These are phyloP conservation scores for Sphaerostilbella broomeana DNA, from an alignment of 2,329 filamentous ascomycete species.

Conservation along the genomic window DNA sequence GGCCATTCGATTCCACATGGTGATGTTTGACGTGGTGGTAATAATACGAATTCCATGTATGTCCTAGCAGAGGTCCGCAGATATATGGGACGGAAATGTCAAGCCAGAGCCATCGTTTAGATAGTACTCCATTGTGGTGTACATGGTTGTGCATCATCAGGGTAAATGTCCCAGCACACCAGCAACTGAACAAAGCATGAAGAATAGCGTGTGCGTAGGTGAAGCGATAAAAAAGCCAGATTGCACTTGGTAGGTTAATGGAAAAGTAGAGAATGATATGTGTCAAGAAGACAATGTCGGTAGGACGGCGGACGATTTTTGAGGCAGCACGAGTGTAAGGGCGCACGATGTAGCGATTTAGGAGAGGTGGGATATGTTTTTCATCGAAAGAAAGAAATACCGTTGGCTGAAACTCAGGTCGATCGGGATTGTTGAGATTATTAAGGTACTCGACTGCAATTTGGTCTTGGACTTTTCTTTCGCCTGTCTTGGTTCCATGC, in stretches of 20 bases:
- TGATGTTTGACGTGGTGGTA: constrained; percentile 85
- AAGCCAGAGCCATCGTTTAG: constrained; percentile 46
- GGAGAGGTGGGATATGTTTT: constrained; percentile 30
- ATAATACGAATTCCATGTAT: constrained; percentile 80
- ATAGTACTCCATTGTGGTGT: constrained; percentile 64
- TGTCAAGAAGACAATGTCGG: constrained; percentile 72
- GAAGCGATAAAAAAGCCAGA: constrained; percentile 59
- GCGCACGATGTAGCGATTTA: constrained; percentile 41
- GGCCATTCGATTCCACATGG: constrained; percentile 75
- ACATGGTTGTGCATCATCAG: constrained; percentile 83
- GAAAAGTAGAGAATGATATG: constrained; percentile 66
- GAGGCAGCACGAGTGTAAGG: constrained; percentile 54
- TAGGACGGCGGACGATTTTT: constrained; percentile 54
- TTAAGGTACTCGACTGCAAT: too few species aligned
- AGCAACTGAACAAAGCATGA: constrained; percentile 60
- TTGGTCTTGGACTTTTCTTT: too few species aligned
- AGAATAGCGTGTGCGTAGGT: constrained; percentile 59
- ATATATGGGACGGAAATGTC: constrained; percentile 67
- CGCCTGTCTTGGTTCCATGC: too few species aligned
- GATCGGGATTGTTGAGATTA: too few species aligned
- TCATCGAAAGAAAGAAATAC: constrained; percentile 39
- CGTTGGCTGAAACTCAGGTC: constrained; percentile 43
- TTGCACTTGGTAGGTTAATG: constrained; percentile 63
- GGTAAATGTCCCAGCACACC: constrained; percentile 67
- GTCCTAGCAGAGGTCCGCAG: constrained; percentile 69